phyloP scores from a whole-genome alignment of 257 asterid genomes.

The Jacaranda copaia region DNA sequence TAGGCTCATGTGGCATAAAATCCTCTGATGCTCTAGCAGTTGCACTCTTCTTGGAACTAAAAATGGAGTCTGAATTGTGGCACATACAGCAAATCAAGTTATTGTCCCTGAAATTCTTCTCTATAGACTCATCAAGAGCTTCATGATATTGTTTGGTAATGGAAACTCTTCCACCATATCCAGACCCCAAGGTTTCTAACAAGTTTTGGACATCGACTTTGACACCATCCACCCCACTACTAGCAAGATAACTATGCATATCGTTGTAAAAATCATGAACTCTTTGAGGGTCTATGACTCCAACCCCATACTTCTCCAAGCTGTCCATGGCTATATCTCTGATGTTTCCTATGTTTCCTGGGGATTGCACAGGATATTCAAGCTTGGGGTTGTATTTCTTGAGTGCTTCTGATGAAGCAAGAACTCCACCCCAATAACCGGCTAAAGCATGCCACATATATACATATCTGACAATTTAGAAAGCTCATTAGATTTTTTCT shows the following conservation, averaged over 20 bases:
- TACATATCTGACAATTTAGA: slow-evolving; percentile 53
- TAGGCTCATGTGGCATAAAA: slow-evolving; percentile 66
- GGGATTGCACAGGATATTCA: slow-evolving; percentile 63
- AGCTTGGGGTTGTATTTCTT: slow-evolving; percentile 68
- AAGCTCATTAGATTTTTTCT: neutral
- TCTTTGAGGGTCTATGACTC: slow-evolving; percentile 59
- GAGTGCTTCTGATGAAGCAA: slow-evolving; percentile 45
- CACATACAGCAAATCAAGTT: slow-evolving; percentile 70
- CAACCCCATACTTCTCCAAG: slow-evolving; percentile 74
- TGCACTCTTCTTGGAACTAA: slow-evolving; percentile 59
- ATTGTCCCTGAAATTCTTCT: slow-evolving; percentile 56
- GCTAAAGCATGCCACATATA: slow-evolving; percentile 83
- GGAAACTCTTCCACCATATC: slow-evolving; percentile 77
- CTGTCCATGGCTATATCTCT: slow-evolving; percentile 65
- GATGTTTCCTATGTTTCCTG: slow-evolving; percentile 60
- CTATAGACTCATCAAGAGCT: slow-evolving; percentile 69
- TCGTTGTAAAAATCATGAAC: slow-evolving; percentile 65
- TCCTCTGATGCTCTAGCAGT: slow-evolving; percentile 75
- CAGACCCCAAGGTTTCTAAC: slow-evolving; percentile 61
- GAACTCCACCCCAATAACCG: slow-evolving; percentile 88
- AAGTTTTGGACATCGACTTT: slow-evolving; percentile 81
- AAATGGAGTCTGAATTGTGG: slow-evolving; percentile 64
- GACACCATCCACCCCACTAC: slow-evolving; percentile 73
- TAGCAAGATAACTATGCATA: slow-evolving; percentile 68
- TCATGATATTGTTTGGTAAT: slow-evolving; percentile 62